Evolutionary conservation across 371 early-diverging fungal species (phyloP), one percentile per base, ranked within the genome.

Genomic region (Mortierella sp.): DNA sequence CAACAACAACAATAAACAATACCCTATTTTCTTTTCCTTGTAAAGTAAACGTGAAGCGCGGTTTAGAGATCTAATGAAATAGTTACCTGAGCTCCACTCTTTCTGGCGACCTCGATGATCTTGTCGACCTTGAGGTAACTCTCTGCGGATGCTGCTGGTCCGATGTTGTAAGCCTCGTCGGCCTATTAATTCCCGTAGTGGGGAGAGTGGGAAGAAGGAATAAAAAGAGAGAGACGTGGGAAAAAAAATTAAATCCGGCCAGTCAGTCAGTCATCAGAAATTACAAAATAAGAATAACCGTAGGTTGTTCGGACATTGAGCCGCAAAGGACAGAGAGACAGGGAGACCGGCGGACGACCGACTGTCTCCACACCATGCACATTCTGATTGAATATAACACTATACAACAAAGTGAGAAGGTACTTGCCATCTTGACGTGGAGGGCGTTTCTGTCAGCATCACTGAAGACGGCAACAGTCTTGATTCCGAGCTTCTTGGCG

Each of bases 401-500:
- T 58, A 41, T 5, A 51, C 6, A 56, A n/a, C 24, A 32, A 38
- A 24, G 18, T 3, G 44, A 7, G 8, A 14, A 41, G 0, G 8
- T 46, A 58, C 77, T 79, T 89, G 91, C 95, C 94, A 95, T 91
- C 83, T 93, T 90, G 65, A 94, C 96, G 81, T 96, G 96, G 85
- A 96, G 91, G 12, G 97, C 91, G 80, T 97, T 83, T 24, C 90
- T 91, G 89, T 99, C 99, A 12, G 97, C 96, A 76, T 98, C 98
- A 80, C 96, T 96, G 89, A 98, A 98, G 27, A 99, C 96, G 8
- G 99, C 97, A 4, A 98, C 99, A 11, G 98, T 97, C 89, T 96
- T 95, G 91, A 99, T 96, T 74, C 98, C 98, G 75, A 99, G 91
- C 79, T 94, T 91, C 78, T 95, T 95, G 49, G 97, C 97, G 7